A percentile compares a stretch with the other conserved stretches of the same genome.
phyloP scores from a whole-genome alignment of 306 rosid genomes.

The Rubus parviflorus region DNA sequence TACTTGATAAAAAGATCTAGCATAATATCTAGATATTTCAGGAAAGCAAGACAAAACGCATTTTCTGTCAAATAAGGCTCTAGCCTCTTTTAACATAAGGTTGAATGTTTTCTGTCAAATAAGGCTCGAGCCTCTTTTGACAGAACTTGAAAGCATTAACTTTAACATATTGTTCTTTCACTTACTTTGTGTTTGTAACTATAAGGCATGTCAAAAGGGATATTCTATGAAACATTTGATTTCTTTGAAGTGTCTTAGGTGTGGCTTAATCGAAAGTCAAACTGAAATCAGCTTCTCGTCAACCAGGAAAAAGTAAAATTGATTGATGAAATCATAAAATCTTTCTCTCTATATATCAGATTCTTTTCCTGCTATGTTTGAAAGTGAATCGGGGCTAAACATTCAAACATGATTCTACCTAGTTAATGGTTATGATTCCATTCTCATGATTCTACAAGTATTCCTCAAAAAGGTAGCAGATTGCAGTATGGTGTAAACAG shows the following conservation, averaged over 20 bases:
- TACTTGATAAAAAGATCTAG: no score
- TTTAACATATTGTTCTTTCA: slow-evolving; percentile 6
- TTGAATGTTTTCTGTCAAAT: no score
- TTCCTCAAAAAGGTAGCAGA: no score
- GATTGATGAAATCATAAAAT: background rate
- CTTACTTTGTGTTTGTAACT: background rate
- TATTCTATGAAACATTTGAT: slow-evolving; percentile 3
- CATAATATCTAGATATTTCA: no score
- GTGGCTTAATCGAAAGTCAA: background rate
- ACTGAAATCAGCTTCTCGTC: background rate
- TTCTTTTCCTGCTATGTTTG: background rate
- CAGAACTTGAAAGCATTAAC: no score
- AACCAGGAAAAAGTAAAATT: background rate
- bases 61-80: no score
- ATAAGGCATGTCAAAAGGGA: background rate
- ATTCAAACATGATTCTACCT: background rate
- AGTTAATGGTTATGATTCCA: background rate
- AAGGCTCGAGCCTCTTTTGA: no score
- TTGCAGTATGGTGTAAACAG: no score
- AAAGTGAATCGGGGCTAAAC: background rate
- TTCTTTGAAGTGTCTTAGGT: background rate
- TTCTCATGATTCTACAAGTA: no score
- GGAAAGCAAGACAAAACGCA: no score
- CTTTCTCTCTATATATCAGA: background rate
- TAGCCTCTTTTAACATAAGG: no score